Evolutionary conservation across 768 basidiomycete species (phyloP), one percentile per base, ranked within the genome.

Genomic region (Tephrocybe sp.): DNA sequence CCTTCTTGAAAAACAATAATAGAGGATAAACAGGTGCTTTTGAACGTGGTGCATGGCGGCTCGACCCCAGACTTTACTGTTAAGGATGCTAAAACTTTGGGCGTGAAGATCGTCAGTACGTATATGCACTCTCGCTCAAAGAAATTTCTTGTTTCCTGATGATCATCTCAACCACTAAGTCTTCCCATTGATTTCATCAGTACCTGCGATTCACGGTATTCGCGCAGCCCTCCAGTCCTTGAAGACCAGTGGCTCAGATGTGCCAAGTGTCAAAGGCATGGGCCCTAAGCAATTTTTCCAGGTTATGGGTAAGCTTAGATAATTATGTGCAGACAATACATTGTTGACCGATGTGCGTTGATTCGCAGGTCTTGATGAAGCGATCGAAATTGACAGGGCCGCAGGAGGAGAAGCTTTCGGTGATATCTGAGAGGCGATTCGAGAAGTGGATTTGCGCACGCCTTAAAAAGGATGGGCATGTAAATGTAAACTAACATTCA

Each of bases 241-340:
- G 41, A 80, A 78, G 60, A 68, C 71, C 57, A 76, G 72, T 5
- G 78, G 78, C 19, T 76, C 75, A 8, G 78, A 79, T 60, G 72
- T 72, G 49, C 28, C 54, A 50, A 47, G 70, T n/a, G 62, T 60
- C 1, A 53, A 54, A 24, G 69, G 73, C 21, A 78, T 80, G 77
- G 73, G 75, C 50, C 78, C 78, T 21, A 77, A 73, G 51, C 64
- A 70, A 36, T 78, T 78, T 64, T 78, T 79, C 60, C 68, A 77
- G 51, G 69, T 78, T 31, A 75, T 78, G 73, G 77, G 75, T 68
- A 51, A 49, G 60, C 51, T 44, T 8, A 3, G 19, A 44, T 21
- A 22, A 6, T 22, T 26, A 9, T 5, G 16, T 19, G 19, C 18
- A 15, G 5, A 24, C 21, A 11, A 13, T 15, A 27, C 9, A 19